A percentile compares a stretch with the other conserved stretches of the same genome.
Evolutionary conservation across 2,329 filamentous ascomycete species (phyloP).

Genomic region (Cercospora citrullina): DNA sequence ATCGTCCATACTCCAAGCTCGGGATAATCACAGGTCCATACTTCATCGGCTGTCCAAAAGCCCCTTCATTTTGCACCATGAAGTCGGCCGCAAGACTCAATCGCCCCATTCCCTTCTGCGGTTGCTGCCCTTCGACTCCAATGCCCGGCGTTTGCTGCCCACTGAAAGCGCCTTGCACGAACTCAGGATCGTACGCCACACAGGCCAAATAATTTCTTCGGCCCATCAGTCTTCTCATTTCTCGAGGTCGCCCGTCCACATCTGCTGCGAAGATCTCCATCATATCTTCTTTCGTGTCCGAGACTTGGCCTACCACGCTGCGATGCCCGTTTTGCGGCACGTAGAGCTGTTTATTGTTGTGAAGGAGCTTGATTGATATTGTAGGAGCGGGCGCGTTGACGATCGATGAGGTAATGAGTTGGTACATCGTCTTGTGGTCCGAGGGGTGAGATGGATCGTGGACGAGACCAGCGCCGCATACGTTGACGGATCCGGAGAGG

Average conservation of each 20-base stretch:
- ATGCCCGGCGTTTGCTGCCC: conserved; percentile 8
- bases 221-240: conserved; percentile 90
- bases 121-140: conserved; percentile 30
- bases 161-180: conserved; percentile 51
- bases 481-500: conserved; percentile 87
- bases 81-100: conserved; percentile 93
- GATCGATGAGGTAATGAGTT: conserved; percentile 89
- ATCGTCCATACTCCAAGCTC: conserved; percentile 56
- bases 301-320: conserved; percentile 58
- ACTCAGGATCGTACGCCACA: conserved; percentile 90
- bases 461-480: conserved; percentile 85
- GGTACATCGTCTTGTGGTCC: conserved; percentile 99
- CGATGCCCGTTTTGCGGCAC: conserved; percentile 83
- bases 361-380: conserved; percentile 91
- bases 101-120: conserved; percentile 39
- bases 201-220: conserved; percentile 89
- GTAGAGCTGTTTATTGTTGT: conserved; percentile 90
- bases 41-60: conserved; percentile 81
- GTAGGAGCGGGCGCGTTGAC: conserved; percentile 82
- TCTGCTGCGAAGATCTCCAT: conserved; percentile 99
- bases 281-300: conserved; percentile 99
- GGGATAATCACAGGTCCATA: conserved; percentile 96
- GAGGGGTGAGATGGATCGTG: conserved; percentile 89
- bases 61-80: conserved; percentile 89
- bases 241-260: conserved; percentile 76